Conservation (phyloP, 495 filamentous ascomycete genomes). For the Aspergillus baeticus region DNA sequence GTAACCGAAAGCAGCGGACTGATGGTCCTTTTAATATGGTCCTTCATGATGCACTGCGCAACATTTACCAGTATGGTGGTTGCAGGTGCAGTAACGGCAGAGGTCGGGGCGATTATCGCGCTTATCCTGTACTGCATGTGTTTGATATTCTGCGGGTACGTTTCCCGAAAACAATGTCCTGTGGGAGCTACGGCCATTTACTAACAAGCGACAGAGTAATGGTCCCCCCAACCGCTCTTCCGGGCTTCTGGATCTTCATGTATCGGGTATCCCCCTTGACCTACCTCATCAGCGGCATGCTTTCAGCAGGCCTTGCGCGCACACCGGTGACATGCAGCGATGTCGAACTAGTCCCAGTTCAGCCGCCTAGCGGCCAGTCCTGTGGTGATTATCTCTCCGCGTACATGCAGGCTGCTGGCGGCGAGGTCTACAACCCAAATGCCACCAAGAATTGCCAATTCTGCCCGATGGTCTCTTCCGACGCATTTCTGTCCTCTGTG, state of each 20-base stretch:
- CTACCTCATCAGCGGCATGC: conserved; percentile 63
- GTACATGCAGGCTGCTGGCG: conserved; percentile 49
- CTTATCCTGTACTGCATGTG: conserved; percentile 50
- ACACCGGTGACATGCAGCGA: conserved; percentile 53
- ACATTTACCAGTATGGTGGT: not conserved
- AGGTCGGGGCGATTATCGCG: not conserved
- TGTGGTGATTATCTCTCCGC: conserved; percentile 58
- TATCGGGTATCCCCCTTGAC: conserved; percentile 74
- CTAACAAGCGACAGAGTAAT: conserved; percentile 65
- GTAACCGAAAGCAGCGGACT: conserved; percentile 42
- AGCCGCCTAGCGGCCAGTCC: conserved; percentile 43
- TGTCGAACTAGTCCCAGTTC: conserved; percentile 56
- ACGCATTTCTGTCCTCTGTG: conserved; percentile 56
- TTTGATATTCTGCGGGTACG: conserved; percentile 58
- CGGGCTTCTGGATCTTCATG: conserved; percentile 86
- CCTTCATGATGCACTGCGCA: conserved; percentile 1
- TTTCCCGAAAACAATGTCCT: conserved; percentile 55
- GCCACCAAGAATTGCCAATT: conserved; percentile 56
- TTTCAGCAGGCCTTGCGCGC: conserved; percentile 59
- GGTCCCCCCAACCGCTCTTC: conserved; percentile 56
- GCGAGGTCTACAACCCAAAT: conserved; percentile 51
- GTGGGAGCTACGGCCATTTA: too few species aligned
- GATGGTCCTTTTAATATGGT: conserved; percentile 44
- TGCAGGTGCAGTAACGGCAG: not conserved
- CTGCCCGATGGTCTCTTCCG: conserved; percentile 59